A percentile compares a stretch with the other conserved stretches of the same genome.
These are phyloP conservation scores for Neocucurbitaria cava DNA, from an alignment of 2,329 filamentous ascomycete genomes.

Conservation along the genomic window DNA sequence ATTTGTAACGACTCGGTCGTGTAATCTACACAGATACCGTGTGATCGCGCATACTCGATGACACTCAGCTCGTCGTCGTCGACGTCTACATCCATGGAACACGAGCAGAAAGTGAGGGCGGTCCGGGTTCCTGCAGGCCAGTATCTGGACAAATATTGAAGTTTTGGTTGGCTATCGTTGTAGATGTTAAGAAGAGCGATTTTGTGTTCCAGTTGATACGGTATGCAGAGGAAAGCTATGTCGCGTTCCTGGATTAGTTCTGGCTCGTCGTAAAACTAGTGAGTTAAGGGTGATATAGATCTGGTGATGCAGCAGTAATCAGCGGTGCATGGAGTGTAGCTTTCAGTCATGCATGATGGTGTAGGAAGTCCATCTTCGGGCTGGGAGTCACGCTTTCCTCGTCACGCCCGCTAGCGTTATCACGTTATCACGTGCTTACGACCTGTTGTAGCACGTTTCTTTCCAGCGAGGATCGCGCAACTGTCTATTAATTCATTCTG, in stretches of 20 bases:
- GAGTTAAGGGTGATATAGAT: neutral
- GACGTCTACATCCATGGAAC: constrained; percentile 27
- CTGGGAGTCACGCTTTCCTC: constrained; percentile 11
- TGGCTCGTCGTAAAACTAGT: neutral
- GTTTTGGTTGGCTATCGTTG: neutral
- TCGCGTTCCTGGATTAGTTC: neutral
- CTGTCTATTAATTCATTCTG: too few relatives aligned
- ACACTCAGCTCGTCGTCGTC: constrained; percentile 44
- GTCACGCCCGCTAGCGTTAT: neutral
- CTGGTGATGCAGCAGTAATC: neutral
- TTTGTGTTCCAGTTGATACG: too few relatives aligned
- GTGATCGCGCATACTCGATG: constrained; percentile 57
- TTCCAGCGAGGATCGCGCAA: too few relatives aligned
- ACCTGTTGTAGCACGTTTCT: neutral
- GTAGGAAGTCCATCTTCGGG: neutral
- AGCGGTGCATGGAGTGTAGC: neutral
- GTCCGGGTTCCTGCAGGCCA: neutral
- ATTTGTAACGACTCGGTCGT: constrained; percentile 33
- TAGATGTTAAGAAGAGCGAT: too few relatives aligned
- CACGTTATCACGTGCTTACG: constrained; percentile 7
- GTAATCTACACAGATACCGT: constrained; percentile 52
- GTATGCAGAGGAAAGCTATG: neutral
- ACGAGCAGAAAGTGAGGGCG: neutral
- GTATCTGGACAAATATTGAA: neutral
- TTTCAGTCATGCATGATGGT: neutral